Base-by-base conservation (phyloP, 2,329 filamentous ascomycete species). In the Xylaria multiplex region DNA sequence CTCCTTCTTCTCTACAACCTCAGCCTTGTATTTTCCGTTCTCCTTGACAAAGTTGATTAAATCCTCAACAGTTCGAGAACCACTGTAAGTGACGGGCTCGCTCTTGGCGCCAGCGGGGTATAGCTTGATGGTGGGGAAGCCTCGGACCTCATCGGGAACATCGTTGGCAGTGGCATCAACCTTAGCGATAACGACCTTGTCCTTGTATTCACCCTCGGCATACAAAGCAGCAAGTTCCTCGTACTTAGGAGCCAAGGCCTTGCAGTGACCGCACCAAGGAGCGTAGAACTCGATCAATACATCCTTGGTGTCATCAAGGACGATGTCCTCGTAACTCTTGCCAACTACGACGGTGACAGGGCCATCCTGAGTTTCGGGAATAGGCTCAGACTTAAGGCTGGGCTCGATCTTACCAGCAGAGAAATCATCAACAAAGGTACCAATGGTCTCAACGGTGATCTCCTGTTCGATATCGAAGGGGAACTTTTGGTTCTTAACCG, bases 251-350 rank as follows among this genome's bases (percentile, higher is more conserved):
- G 96, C 95, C 69, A 99, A 91, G 81, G 89, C 94, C 89, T 98
- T 98, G 93, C 96, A 99, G 89, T 99, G 96, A 75, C 96, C 96
- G 80, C 96, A 99, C 96, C 96, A 99, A 71, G 96, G 96, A 66
- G 96, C 96, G 84, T 99, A 99, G 85, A 97, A 98, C 86, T 99
- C 96, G 71, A 99, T 83, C 72, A 99, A 88, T 66, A 99, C 96
- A 81, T 99, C 96, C 91, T 98, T 98, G 79, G 90, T 86, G 81
- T 97, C 91, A 78, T 99, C 91, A 62, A 97, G 87, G 76, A 99
- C 94, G 73, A 98, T 83, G 7, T 96, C 87, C 70, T 97, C 86
- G 87, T 97, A 99, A 84, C 88, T 95, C 84, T 97, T 92, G 79
- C 95, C 96, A 65, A 99, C 96, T 65, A 99, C 87, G 68, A 96